Conservation (phyloP, 2,329 filamentous ascomycete species). For the Sarocladium brachiariae region DNA sequence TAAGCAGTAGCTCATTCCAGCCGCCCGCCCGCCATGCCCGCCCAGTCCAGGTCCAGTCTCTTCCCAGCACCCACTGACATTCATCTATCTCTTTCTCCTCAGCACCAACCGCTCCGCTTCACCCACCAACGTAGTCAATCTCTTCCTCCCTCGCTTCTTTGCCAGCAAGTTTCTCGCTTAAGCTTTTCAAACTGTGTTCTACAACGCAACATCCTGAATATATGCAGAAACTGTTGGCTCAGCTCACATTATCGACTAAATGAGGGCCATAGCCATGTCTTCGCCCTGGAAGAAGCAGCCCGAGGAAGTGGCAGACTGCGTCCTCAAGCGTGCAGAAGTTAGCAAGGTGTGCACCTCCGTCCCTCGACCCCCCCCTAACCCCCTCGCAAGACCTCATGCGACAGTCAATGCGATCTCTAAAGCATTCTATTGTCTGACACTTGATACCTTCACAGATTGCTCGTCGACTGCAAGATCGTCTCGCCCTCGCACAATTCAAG, state of each 20-base stretch:
- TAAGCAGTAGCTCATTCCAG: slow-evolving; percentile 9
- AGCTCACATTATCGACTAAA: background rate
- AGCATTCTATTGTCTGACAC: background rate
- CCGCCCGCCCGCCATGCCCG: slow-evolving; percentile 8
- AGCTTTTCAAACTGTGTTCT: background rate
- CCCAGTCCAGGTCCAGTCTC: background rate
- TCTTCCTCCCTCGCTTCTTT: background rate
- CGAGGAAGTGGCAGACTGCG: slow-evolving; percentile 59
- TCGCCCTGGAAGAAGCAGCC: slow-evolving; percentile 58
- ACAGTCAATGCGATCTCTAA: background rate
- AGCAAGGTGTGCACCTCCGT: slow-evolving; percentile 52
- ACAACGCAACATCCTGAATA: background rate
- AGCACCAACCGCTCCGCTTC: slow-evolving; percentile 9
- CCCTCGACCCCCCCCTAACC: background rate
- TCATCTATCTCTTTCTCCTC: background rate
- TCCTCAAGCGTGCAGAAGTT: slow-evolving; percentile 66
- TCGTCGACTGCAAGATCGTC: slow-evolving; percentile 82
- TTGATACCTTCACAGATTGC: slow-evolving; percentile 61
- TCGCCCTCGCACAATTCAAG: slow-evolving; percentile 95
- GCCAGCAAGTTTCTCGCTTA: slow-evolving; percentile 3
- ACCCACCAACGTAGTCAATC: slow-evolving; percentile 9
- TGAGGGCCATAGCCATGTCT: slow-evolving; percentile 39
- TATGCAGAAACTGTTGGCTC: background rate
- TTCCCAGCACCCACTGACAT: no score
- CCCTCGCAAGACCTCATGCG: slow-evolving; percentile 6